A percentile compares a stretch with the other conserved stretches of the same genome.
phyloP scores from a whole-genome alignment of 345 rosid genomes.

The Acer saccharum region DNA sequence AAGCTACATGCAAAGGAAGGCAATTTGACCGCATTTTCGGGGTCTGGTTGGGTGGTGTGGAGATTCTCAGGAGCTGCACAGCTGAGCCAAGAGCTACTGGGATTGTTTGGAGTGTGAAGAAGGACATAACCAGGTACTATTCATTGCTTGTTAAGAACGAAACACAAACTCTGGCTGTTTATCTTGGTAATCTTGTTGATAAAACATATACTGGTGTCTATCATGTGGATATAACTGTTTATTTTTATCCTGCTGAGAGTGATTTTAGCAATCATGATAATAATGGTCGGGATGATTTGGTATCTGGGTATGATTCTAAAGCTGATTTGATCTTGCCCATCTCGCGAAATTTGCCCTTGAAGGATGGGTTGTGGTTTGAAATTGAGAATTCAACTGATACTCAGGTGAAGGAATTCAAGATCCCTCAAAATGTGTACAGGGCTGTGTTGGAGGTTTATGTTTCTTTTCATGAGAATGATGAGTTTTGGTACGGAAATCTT shows the following conservation, averaged over 20 bases:
- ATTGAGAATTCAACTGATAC: conserved; percentile 53
- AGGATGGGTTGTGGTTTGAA: conserved; percentile 90
- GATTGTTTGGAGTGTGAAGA: conserved; percentile 71
- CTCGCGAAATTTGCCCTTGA: conserved; percentile 60
- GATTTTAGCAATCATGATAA: conserved; percentile 5
- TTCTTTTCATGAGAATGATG: conserved; percentile 91
- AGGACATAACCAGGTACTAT: conserved; percentile 80
- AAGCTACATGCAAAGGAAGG: conserved; percentile 72
- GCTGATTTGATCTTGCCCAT: conserved; percentile 85
- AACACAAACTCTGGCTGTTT: conserved; percentile 64
- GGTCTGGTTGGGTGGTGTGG: conserved; percentile 80
- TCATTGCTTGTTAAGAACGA: conserved; percentile 61
- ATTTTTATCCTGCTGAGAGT: conserved; percentile 57
- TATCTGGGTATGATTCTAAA: conserved; percentile 36
- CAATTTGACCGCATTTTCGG: conserved; percentile 92
- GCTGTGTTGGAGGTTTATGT: conserved; percentile 91
- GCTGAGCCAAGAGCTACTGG: conserved; percentile 84
- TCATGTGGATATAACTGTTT: conserved; percentile 60
- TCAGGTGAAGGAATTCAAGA: conserved; percentile 47
- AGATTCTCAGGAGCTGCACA: conserved; percentile 93
- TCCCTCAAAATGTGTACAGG: conserved; percentile 78
- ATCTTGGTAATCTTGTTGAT: conserved; percentile 68
- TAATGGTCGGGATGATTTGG: conserved; percentile 7
- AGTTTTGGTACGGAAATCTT: conserved; percentile 75
- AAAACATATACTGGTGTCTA: conserved; percentile 77